Evolutionary conservation across 164 flowering plant species (phyloP).

Genomic region (Tetrastigma voinierianum): DNA sequence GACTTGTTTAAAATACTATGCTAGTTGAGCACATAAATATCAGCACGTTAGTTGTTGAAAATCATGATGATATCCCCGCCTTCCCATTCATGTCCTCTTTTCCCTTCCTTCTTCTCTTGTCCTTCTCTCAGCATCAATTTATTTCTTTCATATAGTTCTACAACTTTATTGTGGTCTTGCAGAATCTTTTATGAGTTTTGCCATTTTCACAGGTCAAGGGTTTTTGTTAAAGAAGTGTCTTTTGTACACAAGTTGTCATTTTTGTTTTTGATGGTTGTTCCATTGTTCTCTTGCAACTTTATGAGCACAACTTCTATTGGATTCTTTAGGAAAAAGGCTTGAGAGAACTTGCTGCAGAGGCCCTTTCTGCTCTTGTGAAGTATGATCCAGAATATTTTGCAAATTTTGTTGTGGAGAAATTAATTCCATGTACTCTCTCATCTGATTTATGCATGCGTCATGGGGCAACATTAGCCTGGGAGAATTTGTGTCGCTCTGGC

Average conservation of each 20-base stretch:
- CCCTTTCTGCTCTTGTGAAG: conserved; percentile 80
- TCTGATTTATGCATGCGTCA: conserved; percentile 92
- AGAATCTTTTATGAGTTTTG: too few species aligned
- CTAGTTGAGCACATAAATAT: too few species aligned
- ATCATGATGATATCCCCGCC: too few species aligned
- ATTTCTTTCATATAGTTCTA: too few species aligned
- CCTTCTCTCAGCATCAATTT: too few species aligned
- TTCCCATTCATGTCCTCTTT: too few species aligned
- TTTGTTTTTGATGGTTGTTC: neutral
- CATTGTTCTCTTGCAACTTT: neutral
- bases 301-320: conserved; percentile 9
- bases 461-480: conserved; percentile 94
- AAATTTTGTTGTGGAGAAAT: conserved; percentile 54
- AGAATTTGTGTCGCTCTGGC: conserved; percentile 76
- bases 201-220: too few species aligned
- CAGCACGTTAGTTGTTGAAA: too few species aligned
- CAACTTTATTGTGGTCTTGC: too few species aligned
- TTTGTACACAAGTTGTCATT: neutral
- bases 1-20: too few species aligned
- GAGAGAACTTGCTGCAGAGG: conserved; percentile 89
- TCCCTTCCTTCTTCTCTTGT: too few species aligned
- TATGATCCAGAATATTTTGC: conserved; percentile 80
- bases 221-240: too few species aligned
- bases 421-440: conserved; percentile 83
- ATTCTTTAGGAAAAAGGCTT: conserved; percentile 77